A percentile compares a stretch with the other conserved stretches of the same genome.
Conservation (phyloP, 495 filamentous ascomycete genomes). For the Penicillium psychrofluorescens region DNA sequence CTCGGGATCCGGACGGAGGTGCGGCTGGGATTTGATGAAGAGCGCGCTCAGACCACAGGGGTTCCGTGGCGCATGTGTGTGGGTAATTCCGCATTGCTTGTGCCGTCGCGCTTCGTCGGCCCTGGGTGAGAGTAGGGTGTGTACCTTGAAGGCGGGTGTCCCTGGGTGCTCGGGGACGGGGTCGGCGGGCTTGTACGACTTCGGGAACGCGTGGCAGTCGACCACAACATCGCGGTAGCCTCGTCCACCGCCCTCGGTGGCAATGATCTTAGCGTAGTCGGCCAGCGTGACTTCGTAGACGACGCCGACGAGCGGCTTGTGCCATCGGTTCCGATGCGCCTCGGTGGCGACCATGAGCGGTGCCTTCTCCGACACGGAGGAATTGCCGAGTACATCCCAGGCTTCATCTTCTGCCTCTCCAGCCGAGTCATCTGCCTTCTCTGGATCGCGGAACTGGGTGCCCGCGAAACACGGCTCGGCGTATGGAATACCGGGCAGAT, state of each 20-base stretch:
- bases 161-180: slow-evolving; percentile 32
- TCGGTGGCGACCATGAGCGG: slow-evolving; percentile 18
- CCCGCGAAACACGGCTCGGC: slow-evolving; percentile 90
- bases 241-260: slow-evolving; percentile 80
- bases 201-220: slow-evolving; percentile 60
- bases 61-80: neutral
- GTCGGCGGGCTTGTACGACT: slow-evolving; percentile 23
- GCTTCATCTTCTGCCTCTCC: slow-evolving; percentile 8
- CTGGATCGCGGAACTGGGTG: slow-evolving; percentile 48
- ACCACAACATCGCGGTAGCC: slow-evolving; percentile 79
- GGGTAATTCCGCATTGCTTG: neutral
- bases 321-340: slow-evolving; percentile 52
- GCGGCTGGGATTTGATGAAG: slow-evolving; percentile 5
- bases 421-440: slow-evolving; percentile 8
- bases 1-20: slow-evolving; percentile 49
- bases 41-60: slow-evolving; percentile 1
- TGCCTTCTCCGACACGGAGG: slow-evolving; percentile 23
- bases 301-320: slow-evolving; percentile 77
- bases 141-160: slow-evolving; percentile 42
- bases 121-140: slow-evolving; percentile 53
- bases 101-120: slow-evolving; percentile 8
- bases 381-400: neutral
- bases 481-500: slow-evolving; percentile 82
- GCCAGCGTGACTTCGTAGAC: slow-evolving; percentile 83
- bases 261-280: slow-evolving; percentile 82